phyloP scores from a whole-genome alignment of 106 monocot species.

The Narthecium ossifragum region DNA sequence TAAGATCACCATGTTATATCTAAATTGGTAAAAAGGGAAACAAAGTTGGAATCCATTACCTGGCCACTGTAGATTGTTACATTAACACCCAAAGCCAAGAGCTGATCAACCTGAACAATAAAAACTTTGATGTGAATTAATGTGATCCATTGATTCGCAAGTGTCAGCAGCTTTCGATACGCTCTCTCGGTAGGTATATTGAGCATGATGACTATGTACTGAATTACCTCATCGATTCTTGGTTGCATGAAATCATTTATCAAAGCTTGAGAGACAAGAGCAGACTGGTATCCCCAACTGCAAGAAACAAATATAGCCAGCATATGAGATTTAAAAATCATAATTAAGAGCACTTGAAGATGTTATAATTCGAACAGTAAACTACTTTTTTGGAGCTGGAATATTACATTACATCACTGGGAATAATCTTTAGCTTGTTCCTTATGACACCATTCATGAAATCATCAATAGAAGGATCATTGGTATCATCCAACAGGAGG shows the following conservation, averaged over 20 bases:
- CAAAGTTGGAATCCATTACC: constrained; percentile 55
- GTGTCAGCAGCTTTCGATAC: too few species aligned
- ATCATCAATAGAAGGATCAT: constrained; percentile 21
- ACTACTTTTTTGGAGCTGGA: too few species aligned
- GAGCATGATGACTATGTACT: too few species aligned
- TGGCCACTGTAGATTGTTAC: constrained; percentile 95
- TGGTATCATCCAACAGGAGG: constrained; percentile 49
- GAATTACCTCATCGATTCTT: constrained; percentile 71
- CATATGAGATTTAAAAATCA: too few species aligned
- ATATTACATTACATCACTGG: constrained; percentile 58
- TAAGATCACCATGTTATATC: too few species aligned
- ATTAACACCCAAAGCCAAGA: constrained; percentile 68
- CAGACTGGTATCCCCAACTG: constrained; percentile 81
- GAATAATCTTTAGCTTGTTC: constrained; percentile 78
- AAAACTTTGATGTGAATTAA: too few species aligned
- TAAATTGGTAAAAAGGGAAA: neutral
- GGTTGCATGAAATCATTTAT: constrained; percentile 83
- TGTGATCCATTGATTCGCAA: too few species aligned
- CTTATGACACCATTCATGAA: constrained; percentile 73
- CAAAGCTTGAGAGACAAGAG: constrained; percentile 48
- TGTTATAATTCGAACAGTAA: too few species aligned
- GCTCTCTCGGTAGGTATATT: too few species aligned
- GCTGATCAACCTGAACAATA: constrained; percentile 99
- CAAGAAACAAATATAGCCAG: neutral
- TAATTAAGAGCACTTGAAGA: too few species aligned